Percentiles rank a stretch among this genome's conserved stretches.
phyloP scores from a whole-genome alignment of 495 filamentous ascomycete genomes.

The Podospora fimiseda region DNA sequence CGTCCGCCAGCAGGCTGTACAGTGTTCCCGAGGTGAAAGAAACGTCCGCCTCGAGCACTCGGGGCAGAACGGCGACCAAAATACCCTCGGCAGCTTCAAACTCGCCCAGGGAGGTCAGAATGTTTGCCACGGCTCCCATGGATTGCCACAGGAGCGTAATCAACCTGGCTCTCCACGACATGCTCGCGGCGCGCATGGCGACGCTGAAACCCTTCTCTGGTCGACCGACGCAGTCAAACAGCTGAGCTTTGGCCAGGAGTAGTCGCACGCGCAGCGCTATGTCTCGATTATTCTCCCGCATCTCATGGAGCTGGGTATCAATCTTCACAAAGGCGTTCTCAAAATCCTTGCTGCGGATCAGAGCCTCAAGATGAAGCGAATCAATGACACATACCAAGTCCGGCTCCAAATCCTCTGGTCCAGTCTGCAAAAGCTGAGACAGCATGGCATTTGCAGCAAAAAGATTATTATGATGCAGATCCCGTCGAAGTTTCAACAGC shows the following conservation, averaged over 20 bases:
- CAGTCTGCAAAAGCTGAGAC: slow-evolving; percentile 48
- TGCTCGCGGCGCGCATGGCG: slow-evolving; percentile 69
- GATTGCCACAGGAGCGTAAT: slow-evolving; percentile 73
- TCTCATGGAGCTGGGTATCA: slow-evolving; percentile 57
- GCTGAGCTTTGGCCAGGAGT: slow-evolving; percentile 66
- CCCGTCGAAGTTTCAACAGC: slow-evolving; percentile 61
- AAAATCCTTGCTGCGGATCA: slow-evolving; percentile 57
- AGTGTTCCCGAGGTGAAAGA: slow-evolving; percentile 57
- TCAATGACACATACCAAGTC: slow-evolving; percentile 67
- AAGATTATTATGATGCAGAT: slow-evolving; percentile 65
- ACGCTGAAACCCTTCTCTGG: slow-evolving; percentile 79
- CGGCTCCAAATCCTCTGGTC: slow-evolving; percentile 47
- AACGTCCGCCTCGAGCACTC: slow-evolving; percentile 70
- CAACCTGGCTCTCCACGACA: slow-evolving; percentile 65
- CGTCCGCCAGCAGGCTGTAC: slow-evolving; percentile 74
- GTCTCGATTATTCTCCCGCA: slow-evolving; percentile 67
- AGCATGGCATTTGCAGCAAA: slow-evolving; percentile 62
- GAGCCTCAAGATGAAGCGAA: slow-evolving; percentile 63
- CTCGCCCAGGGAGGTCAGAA: slow-evolving; percentile 67
- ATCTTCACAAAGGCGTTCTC: slow-evolving; percentile 58
- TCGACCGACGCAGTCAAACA: slow-evolving; percentile 63
- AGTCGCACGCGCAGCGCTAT: slow-evolving; percentile 67
- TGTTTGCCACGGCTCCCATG: slow-evolving; percentile 58
- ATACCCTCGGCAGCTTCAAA: slow-evolving; percentile 64
- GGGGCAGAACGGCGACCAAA: slow-evolving; percentile 70